These are phyloP conservation scores for Scutellaria minor DNA, from an alignment of 257 asterid species.

Conservation along the genomic window DNA sequence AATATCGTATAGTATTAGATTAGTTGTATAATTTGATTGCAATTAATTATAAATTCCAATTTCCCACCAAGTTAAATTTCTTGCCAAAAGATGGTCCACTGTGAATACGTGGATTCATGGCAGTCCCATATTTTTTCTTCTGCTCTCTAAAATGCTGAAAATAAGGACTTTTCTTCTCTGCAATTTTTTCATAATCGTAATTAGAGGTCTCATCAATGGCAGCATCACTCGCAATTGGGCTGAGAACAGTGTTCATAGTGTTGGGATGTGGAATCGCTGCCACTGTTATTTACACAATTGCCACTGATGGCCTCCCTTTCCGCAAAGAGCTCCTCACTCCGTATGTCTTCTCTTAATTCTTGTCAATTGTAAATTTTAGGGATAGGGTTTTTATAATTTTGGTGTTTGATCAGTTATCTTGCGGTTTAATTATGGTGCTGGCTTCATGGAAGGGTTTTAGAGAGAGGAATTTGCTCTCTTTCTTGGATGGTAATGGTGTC, in stretches of 20 bases:
- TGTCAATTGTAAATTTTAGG: neutral
- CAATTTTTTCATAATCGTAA: neutral
- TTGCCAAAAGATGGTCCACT: conserved; percentile 4
- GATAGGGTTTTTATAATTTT: neutral
- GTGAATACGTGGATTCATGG: conserved; percentile 50
- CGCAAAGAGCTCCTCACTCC: conserved; percentile 80
- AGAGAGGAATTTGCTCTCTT: neutral
- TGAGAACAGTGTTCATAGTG: conserved; percentile 57
- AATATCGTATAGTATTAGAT: too few relatives aligned
- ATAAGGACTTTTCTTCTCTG: neutral
- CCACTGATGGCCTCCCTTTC: conserved; percentile 76
- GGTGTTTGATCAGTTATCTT: conserved; percentile 25
- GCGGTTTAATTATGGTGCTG: neutral
- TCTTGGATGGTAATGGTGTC: too few relatives aligned
- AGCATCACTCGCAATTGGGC: conserved; percentile 48
- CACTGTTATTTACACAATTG: conserved; percentile 57
- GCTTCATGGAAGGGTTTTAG: neutral
- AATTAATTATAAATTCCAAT: too few relatives aligned
- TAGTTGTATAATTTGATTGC: too few relatives aligned
- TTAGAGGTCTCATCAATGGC: conserved; percentile 45
- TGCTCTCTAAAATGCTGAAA: neutral
- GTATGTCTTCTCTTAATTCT: conserved; percentile 39
- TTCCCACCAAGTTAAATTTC: neutral
- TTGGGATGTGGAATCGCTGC: conserved; percentile 65
- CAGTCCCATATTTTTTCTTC: conserved; percentile 40